A percentile compares a stretch with the other conserved stretches of the same genome.
Evolutionary conservation across 164 flowering plant species (phyloP).

Genomic region (Malania oleifera): DNA sequence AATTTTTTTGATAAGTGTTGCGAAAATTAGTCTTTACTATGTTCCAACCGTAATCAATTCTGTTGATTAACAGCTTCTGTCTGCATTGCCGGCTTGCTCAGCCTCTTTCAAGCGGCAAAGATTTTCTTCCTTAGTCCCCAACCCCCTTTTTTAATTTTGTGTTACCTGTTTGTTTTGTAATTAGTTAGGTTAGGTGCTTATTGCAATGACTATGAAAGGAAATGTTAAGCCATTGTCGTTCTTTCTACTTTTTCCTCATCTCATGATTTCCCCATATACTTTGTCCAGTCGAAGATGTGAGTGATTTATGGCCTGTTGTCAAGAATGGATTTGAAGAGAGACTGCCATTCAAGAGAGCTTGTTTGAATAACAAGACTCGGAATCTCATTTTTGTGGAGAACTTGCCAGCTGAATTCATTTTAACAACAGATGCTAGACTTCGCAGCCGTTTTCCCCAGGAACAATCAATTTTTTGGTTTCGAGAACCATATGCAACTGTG

Average conservation of each 20-base stretch:
- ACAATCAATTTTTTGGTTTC: constrained; percentile 85
- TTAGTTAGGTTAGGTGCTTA: too few species aligned
- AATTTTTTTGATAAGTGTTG: too few species aligned
- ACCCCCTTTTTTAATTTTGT: too few species aligned
- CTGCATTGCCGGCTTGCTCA: too few species aligned
- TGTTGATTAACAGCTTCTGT: too few species aligned
- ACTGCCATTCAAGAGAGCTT: constrained; percentile 75
- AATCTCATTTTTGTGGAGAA: constrained; percentile 74
- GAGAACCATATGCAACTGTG: constrained; percentile 94
- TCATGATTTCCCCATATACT: constrained; percentile 1
- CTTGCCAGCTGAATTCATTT: constrained; percentile 77
- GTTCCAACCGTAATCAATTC: too few species aligned
- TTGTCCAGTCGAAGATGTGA: constrained; percentile 90
- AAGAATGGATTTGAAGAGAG: constrained; percentile 67
- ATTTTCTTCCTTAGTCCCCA: too few species aligned
- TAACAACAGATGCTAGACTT: constrained; percentile 87
- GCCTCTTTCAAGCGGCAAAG: too few species aligned
- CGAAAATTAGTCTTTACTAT: too few species aligned
- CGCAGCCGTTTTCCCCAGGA: constrained; percentile 95
- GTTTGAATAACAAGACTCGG: constrained; percentile 85
- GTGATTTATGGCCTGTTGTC: constrained; percentile 86
- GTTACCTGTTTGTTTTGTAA: too few species aligned
- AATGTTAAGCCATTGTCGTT: not conserved
- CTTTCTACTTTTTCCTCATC: not conserved
- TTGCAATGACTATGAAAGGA: too few species aligned